phyloP scores from a whole-genome alignment of 2,329 filamentous ascomycete genomes.

The Fusarium marasasianum region DNA sequence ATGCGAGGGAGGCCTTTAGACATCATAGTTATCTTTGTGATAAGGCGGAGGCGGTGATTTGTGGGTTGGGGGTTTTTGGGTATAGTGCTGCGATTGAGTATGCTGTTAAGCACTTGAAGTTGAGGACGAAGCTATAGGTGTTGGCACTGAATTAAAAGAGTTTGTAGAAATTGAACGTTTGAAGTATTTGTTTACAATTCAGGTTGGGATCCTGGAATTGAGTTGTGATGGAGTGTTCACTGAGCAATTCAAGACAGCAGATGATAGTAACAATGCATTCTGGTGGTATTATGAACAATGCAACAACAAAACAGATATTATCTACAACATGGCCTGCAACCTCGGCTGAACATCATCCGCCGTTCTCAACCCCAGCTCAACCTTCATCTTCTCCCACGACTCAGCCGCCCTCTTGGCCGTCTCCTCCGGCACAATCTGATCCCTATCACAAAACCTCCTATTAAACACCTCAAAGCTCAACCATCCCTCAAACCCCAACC shows the following conservation, averaged over 20 bases:
- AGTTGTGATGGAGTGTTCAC: neutral
- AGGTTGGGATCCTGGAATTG: too few species aligned
- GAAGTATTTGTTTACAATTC: neutral
- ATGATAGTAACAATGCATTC: neutral
- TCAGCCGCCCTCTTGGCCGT: conserved; percentile 67
- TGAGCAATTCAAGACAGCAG: neutral
- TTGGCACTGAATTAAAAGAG: neutral
- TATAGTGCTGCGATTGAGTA: conserved; percentile 70
- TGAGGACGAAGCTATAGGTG: conserved; percentile 42
- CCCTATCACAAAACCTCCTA: conserved; percentile 40
- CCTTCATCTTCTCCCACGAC: conserved; percentile 59
- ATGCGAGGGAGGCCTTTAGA: conserved; percentile 74
- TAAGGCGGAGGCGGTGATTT: conserved; percentile 78
- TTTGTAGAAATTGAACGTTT: neutral
- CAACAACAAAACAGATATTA: neutral
- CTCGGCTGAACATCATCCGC: conserved; percentile 39
- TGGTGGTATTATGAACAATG: conserved; percentile 10
- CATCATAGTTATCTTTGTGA: conserved; percentile 78
- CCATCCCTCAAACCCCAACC: conserved; percentile 74
- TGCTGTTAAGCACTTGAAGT: conserved; percentile 57
- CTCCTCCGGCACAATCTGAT: conserved; percentile 59
- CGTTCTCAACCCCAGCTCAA: conserved; percentile 48
- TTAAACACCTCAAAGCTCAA: conserved; percentile 76
- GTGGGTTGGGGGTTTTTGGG: conserved; percentile 71
- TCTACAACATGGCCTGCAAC: conserved; percentile 49